Evolutionary conservation across 1,139 yeast species (phyloP).

Genomic region (Pichia sp.): DNA sequence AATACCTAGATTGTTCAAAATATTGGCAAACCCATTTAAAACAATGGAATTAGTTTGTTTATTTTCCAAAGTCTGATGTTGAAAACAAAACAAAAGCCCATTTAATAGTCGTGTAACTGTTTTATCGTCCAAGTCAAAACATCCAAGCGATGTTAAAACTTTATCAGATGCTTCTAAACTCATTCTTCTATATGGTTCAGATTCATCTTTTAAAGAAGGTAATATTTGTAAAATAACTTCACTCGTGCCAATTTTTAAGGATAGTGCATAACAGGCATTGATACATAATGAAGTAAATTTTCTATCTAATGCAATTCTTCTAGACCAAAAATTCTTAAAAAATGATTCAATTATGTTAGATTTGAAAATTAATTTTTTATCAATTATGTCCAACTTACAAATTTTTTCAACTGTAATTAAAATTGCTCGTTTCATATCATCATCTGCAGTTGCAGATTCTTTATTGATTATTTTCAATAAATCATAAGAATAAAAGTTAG

Average conservation of each 20-base stretch:
- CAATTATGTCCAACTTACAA: conserved; percentile 45
- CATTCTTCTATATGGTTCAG: conserved; percentile 76
- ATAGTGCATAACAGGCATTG: conserved; percentile 64
- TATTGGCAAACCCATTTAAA: conserved; percentile 59
- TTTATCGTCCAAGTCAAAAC: conserved; percentile 48
- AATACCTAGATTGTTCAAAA: conserved; percentile 60
- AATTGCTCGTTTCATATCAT: conserved; percentile 78
- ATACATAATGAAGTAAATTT: conserved; percentile 56
- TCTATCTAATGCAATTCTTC: conserved; percentile 58
- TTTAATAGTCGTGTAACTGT: conserved; percentile 69
- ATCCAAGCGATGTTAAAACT: conserved; percentile 41
- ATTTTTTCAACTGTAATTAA: conserved; percentile 57
- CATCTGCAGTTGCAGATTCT: conserved; percentile 80
- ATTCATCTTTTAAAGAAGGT: conserved; percentile 65
- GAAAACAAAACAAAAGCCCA: conserved; percentile 78
- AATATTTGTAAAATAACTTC: conserved; percentile 55
- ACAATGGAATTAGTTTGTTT: conserved; percentile 43
- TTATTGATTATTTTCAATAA: conserved; percentile 60
- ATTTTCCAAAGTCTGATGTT: conserved; percentile 47
- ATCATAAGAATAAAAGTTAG: conserved; percentile 72
- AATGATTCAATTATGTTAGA: conserved; percentile 54
- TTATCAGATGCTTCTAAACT: conserved; percentile 62
- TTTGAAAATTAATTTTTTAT: conserved; percentile 39
- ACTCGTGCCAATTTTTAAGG: conserved; percentile 62
- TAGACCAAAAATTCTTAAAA: conserved; percentile 71